Evolutionary conservation across 257 asterid genomes (phyloP).

Genomic region (Gentiana straminea): DNA sequence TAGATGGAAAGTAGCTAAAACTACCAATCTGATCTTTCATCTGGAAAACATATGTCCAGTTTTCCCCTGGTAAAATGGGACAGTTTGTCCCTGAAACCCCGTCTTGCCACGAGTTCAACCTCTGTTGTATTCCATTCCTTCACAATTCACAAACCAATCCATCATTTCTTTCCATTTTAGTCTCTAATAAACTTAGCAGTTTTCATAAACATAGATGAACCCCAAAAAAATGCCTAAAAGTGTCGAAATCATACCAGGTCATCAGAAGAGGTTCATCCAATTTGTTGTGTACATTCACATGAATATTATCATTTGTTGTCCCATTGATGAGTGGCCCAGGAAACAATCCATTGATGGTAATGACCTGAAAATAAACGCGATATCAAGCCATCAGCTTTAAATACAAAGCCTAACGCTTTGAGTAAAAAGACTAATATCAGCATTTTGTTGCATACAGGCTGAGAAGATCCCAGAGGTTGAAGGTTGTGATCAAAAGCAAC

Average conservation of each 20-base stretch:
- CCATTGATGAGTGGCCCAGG: slow-evolving; percentile 75
- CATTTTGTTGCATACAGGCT: slow-evolving; percentile 13
- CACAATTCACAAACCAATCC: background rate
- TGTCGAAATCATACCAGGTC: slow-evolving; percentile 2
- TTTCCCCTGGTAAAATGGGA: slow-evolving; percentile 40
- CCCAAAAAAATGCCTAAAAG: too few species aligned
- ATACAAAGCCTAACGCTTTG: too few species aligned
- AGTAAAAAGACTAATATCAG: too few species aligned
- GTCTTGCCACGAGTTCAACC: slow-evolving; percentile 72
- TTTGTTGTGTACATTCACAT: slow-evolving; percentile 48
- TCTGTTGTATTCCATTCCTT: slow-evolving; percentile 69
- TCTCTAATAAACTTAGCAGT: too few species aligned
- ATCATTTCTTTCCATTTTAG: background rate
- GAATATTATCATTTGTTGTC: slow-evolving; percentile 46
- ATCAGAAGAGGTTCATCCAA: slow-evolving; percentile 47
- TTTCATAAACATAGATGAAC: too few species aligned
- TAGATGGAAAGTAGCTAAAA: slow-evolving; percentile 53
- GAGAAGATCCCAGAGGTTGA: slow-evolving; percentile 10
- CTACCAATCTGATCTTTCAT: slow-evolving; percentile 58
- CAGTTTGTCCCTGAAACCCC: slow-evolving; percentile 73
- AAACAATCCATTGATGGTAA: slow-evolving; percentile 56
- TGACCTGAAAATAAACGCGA: slow-evolving; percentile 32
- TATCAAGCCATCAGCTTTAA: too few species aligned
- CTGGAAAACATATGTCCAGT: slow-evolving; percentile 59
- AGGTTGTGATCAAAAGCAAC: slow-evolving; percentile 19